A percentile compares a stretch with the other conserved stretches of the same genome.
These are phyloP conservation scores for Lithocarpus polystachyus DNA, from an alignment of 306 rosid species.

Conservation along the genomic window DNA sequence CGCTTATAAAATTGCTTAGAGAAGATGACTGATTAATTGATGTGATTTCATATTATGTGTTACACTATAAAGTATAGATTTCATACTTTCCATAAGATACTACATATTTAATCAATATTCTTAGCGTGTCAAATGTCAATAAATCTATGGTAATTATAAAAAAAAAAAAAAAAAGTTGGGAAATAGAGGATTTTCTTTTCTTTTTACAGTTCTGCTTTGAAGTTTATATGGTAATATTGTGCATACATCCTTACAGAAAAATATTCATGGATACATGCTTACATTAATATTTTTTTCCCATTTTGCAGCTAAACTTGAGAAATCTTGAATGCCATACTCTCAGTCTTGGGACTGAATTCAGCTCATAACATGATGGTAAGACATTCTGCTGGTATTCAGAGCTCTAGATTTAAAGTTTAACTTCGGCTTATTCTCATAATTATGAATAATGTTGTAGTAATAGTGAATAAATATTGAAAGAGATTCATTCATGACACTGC, in stretches of 20 bases:
- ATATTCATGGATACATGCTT: slow-evolving; percentile 6
- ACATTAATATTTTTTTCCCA: neutral
- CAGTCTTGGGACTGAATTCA: slow-evolving; percentile 67
- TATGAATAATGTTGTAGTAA: neutral
- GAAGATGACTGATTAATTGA: neutral
- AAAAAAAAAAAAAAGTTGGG: neutral
- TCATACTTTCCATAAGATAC: neutral
- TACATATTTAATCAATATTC: no score
- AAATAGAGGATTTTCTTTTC: neutral
- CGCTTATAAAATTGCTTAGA: neutral
- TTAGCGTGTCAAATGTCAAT: no score
- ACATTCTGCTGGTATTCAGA: slow-evolving; percentile 24
- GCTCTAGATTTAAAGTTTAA: neutral
- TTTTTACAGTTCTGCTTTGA: neutral
- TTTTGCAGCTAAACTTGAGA: slow-evolving; percentile 77
- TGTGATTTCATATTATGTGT: neutral
- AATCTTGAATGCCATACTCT: slow-evolving; percentile 80
- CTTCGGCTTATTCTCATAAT: neutral
- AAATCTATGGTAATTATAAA: no score
- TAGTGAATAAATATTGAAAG: neutral
- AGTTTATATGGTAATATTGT: slow-evolving; percentile 9
- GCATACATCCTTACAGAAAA: neutral
- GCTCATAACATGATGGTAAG: slow-evolving; percentile 30
- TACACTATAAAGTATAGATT: neutral
- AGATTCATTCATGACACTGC: neutral